A percentile compares a stretch with the other conserved stretches of the same genome.
Evolutionary conservation across 2,329 filamentous ascomycete genomes (phyloP).

Genomic region (Xylariomycetidae sp.): DNA sequence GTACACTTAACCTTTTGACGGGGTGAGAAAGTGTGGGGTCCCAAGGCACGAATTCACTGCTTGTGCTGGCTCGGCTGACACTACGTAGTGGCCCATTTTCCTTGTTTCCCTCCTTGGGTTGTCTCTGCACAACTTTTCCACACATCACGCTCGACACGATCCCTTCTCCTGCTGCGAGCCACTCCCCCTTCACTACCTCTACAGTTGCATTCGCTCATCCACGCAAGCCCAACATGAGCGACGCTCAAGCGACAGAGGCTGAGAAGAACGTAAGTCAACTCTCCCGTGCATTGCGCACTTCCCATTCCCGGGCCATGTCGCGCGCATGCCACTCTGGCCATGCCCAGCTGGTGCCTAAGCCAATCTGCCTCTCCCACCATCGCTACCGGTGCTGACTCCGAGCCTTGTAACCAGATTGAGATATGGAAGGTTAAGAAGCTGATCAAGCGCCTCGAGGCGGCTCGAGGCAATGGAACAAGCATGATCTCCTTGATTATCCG

Average conservation of each 20-base stretch:
- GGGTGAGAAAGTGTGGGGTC: too few relatives aligned
- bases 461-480: slow-evolving; percentile 95
- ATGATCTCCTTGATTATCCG: slow-evolving; percentile 99
- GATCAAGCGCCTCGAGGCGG: slow-evolving; percentile 96
- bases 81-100: slow-evolving; percentile 5
- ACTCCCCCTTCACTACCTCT: slow-evolving; percentile 13
- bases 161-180: slow-evolving; percentile 7
- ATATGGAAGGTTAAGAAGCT: slow-evolving; percentile 99
- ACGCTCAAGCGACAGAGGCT: slow-evolving; percentile 81
- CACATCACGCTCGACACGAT: slow-evolving; percentile 11
- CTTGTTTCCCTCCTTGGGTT: slow-evolving; percentile 10
- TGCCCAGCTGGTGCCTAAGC: too few relatives aligned
- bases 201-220: slow-evolving; percentile 17
- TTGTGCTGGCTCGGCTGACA: too few relatives aligned
- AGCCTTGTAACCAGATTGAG: slow-evolving; percentile 49
- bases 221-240: slow-evolving; percentile 65
- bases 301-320: too few relatives aligned
- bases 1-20: too few relatives aligned
- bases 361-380: slow-evolving; percentile 13
- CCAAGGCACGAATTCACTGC: too few relatives aligned
- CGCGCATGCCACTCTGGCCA: too few relatives aligned
- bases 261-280: slow-evolving; percentile 77
- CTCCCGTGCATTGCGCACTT: slow-evolving; percentile 1
- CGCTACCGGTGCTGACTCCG: slow-evolving; percentile 14
- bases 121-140: slow-evolving; percentile 15